Percentiles rank a stretch among this genome's conserved stretches.
These are phyloP conservation scores for Gossypium laxum DNA, from an alignment of 441 rosid species.

Conservation along the genomic window DNA sequence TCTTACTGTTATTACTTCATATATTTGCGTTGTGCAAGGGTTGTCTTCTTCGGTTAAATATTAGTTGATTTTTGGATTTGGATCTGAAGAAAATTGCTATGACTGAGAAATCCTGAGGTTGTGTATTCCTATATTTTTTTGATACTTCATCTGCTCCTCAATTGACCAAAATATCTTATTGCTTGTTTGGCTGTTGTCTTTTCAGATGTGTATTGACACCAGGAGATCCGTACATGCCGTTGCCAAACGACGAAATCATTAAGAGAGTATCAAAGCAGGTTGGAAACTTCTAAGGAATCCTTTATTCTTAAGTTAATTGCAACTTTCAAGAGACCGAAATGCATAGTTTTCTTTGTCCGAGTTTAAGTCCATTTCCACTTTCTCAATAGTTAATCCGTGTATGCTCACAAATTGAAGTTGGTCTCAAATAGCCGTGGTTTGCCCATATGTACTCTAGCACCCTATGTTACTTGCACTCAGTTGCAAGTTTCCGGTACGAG, in stretches of 20 bases:
- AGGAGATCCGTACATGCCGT: constrained; percentile 92
- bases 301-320: constrained; percentile 1
- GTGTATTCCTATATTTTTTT: not conserved
- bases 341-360: not conserved
- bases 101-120: not conserved
- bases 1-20: not conserved
- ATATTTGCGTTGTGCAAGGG: not conserved
- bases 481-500: too few relatives aligned
- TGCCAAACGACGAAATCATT: constrained; percentile 72
- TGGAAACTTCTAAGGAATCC: constrained; percentile 10
- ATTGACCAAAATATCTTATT: not conserved
- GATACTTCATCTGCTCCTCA: not conserved
- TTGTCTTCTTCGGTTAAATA: not conserved
- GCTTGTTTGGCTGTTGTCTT: constrained; percentile 12
- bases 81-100: not conserved
- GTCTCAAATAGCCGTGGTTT: not conserved
- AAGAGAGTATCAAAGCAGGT: constrained; percentile 81
- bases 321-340: not conserved
- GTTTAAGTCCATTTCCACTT: not conserved
- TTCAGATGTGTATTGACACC: constrained; percentile 86
- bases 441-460: not conserved
- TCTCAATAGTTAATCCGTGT: not conserved
- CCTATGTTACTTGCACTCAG: not conserved
- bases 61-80: not conserved
- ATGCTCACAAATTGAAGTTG: not conserved